Evolutionary conservation across 257 asterid genomes (phyloP), one percentile per base, ranked within the genome.

Genomic region (Solanum etuberosum): DNA sequence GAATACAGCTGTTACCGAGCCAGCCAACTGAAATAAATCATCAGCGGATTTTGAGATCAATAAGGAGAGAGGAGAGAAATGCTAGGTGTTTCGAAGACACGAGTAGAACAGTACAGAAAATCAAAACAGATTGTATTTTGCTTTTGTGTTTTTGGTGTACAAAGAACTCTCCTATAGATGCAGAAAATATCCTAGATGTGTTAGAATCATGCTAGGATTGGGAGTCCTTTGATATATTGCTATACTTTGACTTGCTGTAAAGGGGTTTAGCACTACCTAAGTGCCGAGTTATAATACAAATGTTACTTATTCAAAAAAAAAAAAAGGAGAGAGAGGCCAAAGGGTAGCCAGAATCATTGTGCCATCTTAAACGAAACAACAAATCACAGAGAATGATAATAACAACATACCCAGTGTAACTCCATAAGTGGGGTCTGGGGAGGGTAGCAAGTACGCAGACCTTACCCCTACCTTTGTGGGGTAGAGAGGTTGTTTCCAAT

Each of bases 1-100:
- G 93, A 97, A 97, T 35, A 95, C 98, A 68, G 99, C 95, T 51
- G 99, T 97, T 76, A 97, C 96, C 20, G 98, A 95, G 88, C 99
- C 99, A 86, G 99, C 99, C 93, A 97, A 90, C 99, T 97, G 94
- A 87, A 91, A 91, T 63, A 87, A 90, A 51, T 70, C 86, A 86
- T 86, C 80, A 89, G 86, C 57, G 80, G 73, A 86, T 46, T 78
- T 46, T 48, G 43, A 81, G 43, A 81, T 81, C 85, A 48, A 48
- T 81, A 18, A 81, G 21, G 68, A 48, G 42, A 46, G 40, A 48
- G 42, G 42, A 46, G 40, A 48, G 42, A 31, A n/a, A n/a, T n/a
- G n/a, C n/a, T n/a, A n/a, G n/a, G n/a, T n/a, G n/a, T n/a, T n/a
- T n/a, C n/a, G n/a, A n/a, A n/a, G n/a, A n/a, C n/a, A n/a, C n/a